phyloP scores from a whole-genome alignment of 805 yeast genomes.

The Priceomyces fermenticarens region DNA sequence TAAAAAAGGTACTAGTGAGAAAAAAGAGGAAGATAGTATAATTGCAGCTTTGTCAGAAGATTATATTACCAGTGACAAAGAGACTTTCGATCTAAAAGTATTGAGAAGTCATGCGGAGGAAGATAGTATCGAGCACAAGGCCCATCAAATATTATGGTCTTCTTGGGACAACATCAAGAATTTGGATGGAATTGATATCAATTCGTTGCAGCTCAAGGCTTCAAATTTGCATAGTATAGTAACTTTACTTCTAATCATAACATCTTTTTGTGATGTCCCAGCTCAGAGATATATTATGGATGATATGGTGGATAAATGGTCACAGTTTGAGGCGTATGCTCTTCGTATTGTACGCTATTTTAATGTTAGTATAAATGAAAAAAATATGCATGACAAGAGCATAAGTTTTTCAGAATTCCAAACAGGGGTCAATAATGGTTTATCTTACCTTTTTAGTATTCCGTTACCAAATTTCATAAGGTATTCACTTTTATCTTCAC shows the following conservation, averaged over 20 bases:
- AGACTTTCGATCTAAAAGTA: conserved; percentile 18
- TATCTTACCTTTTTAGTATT: conserved; percentile 15
- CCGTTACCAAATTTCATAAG: conserved; percentile 20
- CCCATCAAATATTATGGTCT: conserved; percentile 24
- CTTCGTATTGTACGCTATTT: conserved; percentile 48
- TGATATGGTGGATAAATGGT: conserved; percentile 32
- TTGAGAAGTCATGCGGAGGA: conserved; percentile 8
- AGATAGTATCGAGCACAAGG: conserved; percentile 9
- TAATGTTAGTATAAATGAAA: conserved; percentile 30
- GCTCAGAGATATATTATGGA: conserved; percentile 19
- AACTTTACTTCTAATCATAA: conserved; percentile 46
- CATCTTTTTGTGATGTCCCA: conserved; percentile 31
- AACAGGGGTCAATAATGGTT: conserved; percentile 11
- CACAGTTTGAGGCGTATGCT: conserved; percentile 43
- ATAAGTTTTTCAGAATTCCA: conserved; percentile 17
- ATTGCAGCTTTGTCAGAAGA: conserved; percentile 1
- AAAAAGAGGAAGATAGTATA: background rate
- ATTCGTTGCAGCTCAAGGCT: conserved; percentile 36
- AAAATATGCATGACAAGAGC: conserved; percentile 13
- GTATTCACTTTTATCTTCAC: conserved; percentile 28
- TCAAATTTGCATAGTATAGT: conserved; percentile 41
- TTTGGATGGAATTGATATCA: conserved; percentile 44
- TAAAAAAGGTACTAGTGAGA: conserved; percentile 2
- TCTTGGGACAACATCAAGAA: conserved; percentile 34
- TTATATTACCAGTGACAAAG: background rate